Percentiles rank a stretch among this genome's conserved stretches.
Conservation (phyloP, 805 yeast species). For the Yarrowia sp. region DNA sequence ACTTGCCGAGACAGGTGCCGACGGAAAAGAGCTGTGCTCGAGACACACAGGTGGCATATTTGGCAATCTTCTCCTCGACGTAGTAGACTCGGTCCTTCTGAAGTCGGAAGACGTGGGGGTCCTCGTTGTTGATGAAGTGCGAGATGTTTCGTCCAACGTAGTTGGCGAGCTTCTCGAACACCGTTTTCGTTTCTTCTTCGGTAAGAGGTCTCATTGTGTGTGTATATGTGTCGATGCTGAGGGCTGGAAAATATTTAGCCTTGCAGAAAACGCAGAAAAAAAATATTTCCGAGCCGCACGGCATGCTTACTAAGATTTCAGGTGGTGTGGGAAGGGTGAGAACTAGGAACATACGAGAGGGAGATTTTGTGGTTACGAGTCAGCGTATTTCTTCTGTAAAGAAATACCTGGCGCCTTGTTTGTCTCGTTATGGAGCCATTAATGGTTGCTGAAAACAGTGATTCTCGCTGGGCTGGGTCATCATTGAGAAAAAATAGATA, state of each 20-base stretch:
- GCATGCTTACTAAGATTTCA: no score
- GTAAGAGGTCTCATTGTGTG: constrained; percentile 83
- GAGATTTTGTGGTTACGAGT: no score
- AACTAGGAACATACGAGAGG: no score
- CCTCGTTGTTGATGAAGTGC: constrained; percentile 78
- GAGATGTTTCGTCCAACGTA: constrained; percentile 96
- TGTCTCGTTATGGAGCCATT: no score
- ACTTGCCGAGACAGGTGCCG: constrained; percentile 92
- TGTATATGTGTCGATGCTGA: neutral
- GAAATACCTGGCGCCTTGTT: no score
- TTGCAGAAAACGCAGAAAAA: constrained; percentile 22
- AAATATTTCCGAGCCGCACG: constrained; percentile 14
- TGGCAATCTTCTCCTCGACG: constrained; percentile 73
- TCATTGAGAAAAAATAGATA: no score
- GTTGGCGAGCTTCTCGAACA: constrained; percentile 92
- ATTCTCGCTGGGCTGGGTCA: no score
- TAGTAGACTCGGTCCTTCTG: constrained; percentile 97
- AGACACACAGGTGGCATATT: constrained; percentile 85
- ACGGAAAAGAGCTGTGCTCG: constrained; percentile 87
- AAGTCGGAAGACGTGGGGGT: constrained; percentile 90
- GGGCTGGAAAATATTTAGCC: constrained; percentile 18
- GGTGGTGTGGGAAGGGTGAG: no score
- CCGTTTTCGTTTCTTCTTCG: constrained; percentile 94
- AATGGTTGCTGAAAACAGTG: no score
- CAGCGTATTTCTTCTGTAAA: no score